These are phyloP conservation scores for Mycena sp. DNA, from an alignment of 1,284 basidiomycete species.

Conservation along the genomic window DNA sequence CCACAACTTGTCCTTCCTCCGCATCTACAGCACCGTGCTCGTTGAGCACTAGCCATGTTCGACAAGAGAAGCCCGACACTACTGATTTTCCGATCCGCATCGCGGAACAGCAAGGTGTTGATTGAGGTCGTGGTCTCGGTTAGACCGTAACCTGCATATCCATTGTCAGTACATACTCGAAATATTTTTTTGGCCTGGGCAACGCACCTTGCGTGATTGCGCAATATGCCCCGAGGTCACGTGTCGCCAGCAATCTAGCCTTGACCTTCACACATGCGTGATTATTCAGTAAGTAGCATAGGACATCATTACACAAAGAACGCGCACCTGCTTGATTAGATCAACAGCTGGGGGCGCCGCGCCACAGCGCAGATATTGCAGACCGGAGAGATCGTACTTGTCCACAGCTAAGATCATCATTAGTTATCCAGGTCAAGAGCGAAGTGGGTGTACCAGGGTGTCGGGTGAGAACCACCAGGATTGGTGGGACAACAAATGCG, in stretches of 20 bases:
- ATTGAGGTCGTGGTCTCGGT: constrained; percentile 78
- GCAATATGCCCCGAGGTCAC: constrained; percentile 40
- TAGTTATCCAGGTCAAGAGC: background rate
- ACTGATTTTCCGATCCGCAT: constrained; percentile 53
- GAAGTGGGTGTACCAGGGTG: constrained; percentile 62
- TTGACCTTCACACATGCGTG: too few relatives aligned
- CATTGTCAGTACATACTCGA: background rate
- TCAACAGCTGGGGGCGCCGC: constrained; percentile 83
- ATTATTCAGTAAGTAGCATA: too few relatives aligned
- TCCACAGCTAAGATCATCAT: constrained; percentile 54
- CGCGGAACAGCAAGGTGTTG: constrained; percentile 46
- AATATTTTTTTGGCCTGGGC: background rate
- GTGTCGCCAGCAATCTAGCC: constrained; percentile 43
- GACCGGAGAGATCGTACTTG: constrained; percentile 72
- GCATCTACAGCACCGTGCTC: constrained; percentile 40
- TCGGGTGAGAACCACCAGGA: constrained; percentile 77
- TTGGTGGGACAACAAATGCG: constrained; percentile 84
- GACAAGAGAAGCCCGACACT: constrained; percentile 73
- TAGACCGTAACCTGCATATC: constrained; percentile 75
- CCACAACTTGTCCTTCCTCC: constrained; percentile 40
- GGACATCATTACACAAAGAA: too few relatives aligned
- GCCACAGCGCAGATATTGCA: constrained; percentile 74
- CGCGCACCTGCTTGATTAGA: constrained; percentile 59
- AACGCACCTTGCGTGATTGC: constrained; percentile 11
- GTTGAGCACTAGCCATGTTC: constrained; percentile 67